Evolutionary conservation across 805 yeast species (phyloP).

Genomic region (Metschnikowia gruessii): DNA sequence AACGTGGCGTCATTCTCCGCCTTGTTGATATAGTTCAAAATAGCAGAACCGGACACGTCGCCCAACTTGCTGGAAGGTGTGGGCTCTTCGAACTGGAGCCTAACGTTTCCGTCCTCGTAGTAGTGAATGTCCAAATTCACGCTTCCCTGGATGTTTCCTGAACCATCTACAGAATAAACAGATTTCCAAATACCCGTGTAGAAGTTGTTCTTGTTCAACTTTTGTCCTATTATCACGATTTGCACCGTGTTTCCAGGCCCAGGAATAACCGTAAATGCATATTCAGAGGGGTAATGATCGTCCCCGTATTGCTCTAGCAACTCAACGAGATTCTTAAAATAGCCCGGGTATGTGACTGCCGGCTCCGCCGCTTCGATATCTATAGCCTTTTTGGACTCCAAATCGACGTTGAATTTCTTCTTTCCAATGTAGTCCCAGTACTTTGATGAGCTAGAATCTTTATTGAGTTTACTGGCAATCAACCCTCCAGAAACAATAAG

Average conservation of each 20-base stretch:
- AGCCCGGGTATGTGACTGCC: conserved; percentile 25
- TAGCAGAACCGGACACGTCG: conserved; percentile 26
- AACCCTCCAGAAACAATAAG: conserved; percentile 29
- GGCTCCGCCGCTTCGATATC: conserved; percentile 48
- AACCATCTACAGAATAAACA: conserved; percentile 44
- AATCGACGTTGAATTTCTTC: conserved; percentile 57
- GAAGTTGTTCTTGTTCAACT: conserved; percentile 69
- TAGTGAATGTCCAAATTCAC: conserved; percentile 79
- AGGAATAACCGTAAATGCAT: conserved; percentile 45
- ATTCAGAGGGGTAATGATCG: conserved; percentile 63
- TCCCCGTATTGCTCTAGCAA: conserved; percentile 50
- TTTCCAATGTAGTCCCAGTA: conserved; percentile 50
- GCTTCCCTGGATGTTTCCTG: conserved; percentile 45
- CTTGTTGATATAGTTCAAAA: conserved; percentile 47
- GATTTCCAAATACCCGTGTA: conserved; percentile 91
- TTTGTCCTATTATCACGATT: conserved; percentile 66
- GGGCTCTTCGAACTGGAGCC: conserved; percentile 50
- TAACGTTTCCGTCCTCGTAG: conserved; percentile 94
- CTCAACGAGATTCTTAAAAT: conserved; percentile 29
- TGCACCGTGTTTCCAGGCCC: conserved; percentile 29
- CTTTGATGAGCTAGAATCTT: conserved; percentile 39
- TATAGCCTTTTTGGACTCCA: conserved; percentile 44
- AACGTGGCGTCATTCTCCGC: conserved; percentile 61
- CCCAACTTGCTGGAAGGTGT: conserved; percentile 23
- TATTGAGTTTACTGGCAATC: conserved; percentile 35